Evolutionary conservation across 2,329 filamentous ascomycete genomes (phyloP).

Genomic region (Thielaviopsis populi): DNA sequence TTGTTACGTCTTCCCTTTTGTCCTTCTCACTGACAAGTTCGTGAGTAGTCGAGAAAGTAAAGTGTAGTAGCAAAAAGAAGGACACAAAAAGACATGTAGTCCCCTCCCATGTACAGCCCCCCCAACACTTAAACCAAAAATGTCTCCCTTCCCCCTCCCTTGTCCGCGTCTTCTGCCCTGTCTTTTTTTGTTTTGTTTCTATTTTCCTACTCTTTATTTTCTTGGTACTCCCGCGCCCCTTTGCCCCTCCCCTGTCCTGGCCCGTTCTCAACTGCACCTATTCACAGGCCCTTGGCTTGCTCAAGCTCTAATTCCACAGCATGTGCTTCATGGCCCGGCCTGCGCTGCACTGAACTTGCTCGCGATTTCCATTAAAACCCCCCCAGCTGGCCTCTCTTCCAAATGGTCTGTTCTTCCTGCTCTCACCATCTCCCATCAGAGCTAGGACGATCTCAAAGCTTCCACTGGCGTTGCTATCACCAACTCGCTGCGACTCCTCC

Average conservation of each 20-base stretch:
- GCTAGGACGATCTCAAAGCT: conserved; percentile 1
- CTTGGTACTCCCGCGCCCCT: neutral
- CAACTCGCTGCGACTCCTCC: neutral
- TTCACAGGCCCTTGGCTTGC: neutral
- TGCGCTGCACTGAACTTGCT: neutral
- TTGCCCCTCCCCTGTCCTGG: neutral
- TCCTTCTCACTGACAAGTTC: no score
- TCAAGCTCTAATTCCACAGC: neutral
- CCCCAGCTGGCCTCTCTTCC: neutral
- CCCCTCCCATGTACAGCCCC: no score
- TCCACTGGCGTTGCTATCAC: neutral
- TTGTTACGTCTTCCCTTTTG: no score
- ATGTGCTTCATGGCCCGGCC: neutral
- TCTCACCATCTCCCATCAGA: neutral
- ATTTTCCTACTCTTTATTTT: neutral
- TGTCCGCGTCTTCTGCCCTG: neutral
- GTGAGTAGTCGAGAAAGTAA: no score
- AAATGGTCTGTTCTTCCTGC: neutral
- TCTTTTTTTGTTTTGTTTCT: neutral
- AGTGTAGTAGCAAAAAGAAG: neutral
- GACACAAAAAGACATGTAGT: neutral
- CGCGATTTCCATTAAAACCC: conserved; percentile 1
- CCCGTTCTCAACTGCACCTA: neutral
- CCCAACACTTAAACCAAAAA: no score
- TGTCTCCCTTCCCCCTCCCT: neutral